Conservation (phyloP, 495 filamentous ascomycete genomes). For the Trichoderma reesei region DNA sequence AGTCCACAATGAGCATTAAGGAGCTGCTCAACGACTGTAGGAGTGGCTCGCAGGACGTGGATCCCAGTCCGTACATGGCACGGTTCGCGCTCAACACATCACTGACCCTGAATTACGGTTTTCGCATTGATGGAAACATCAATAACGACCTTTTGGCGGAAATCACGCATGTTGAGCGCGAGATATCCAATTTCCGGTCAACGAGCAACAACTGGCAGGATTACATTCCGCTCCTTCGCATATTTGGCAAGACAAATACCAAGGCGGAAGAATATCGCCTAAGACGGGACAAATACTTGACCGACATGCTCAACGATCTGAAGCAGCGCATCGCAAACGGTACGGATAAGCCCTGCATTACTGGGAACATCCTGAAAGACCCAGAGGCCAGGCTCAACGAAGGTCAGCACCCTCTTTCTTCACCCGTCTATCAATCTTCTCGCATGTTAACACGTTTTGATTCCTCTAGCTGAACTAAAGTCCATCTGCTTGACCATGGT, state of each 20-base stretch:
- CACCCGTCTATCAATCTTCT: too few relatives aligned
- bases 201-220: slow-evolving; percentile 66
- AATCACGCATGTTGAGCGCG: slow-evolving; percentile 54
- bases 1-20: slow-evolving; percentile 53
- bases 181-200: slow-evolving; percentile 52
- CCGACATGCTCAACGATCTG: slow-evolving; percentile 47
- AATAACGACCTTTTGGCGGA: slow-evolving; percentile 50
- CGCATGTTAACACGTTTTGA: too few relatives aligned
- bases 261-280: slow-evolving; percentile 45
- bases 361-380: slow-evolving; percentile 58
- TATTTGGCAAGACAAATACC: slow-evolving; percentile 41
- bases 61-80: slow-evolving; percentile 57
- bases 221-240: slow-evolving; percentile 53
- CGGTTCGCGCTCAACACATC: slow-evolving; percentile 58
- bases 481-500: slow-evolving; percentile 71
- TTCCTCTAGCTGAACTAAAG: slow-evolving; percentile 49
- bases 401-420: slow-evolving; percentile 24
- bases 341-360: slow-evolving; percentile 61
- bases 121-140: slow-evolving; percentile 47
- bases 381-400: slow-evolving; percentile 53
- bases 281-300: slow-evolving; percentile 48
- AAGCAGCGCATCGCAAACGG: slow-evolving; percentile 50
- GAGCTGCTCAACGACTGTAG: slow-evolving; percentile 50
- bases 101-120: slow-evolving; percentile 57
- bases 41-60: slow-evolving; percentile 48